These are phyloP conservation scores for Boletellus ananiceps DNA, from an alignment of 768 basidiomycete species.

Conservation along the genomic window DNA sequence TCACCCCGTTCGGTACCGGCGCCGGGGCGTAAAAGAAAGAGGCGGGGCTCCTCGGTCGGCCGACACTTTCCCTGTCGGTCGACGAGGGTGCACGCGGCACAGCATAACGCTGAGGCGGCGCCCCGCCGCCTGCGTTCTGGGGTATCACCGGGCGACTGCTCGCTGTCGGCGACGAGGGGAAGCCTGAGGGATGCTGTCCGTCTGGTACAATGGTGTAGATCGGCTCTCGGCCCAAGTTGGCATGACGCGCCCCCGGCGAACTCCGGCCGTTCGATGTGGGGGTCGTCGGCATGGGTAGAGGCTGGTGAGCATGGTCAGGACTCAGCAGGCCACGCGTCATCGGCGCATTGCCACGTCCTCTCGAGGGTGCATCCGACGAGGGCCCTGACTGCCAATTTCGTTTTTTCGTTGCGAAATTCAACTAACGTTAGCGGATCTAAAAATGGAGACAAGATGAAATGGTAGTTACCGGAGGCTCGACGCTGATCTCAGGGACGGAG, in stretches of 20 bases:
- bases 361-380: slow-evolving; percentile 31
- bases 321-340: slow-evolving; percentile 20
- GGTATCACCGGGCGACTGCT: slow-evolving; percentile 21
- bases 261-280: slow-evolving; percentile 7
- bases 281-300: slow-evolving; percentile 24
- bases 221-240: slow-evolving; percentile 9
- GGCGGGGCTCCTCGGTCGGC: slow-evolving; percentile 18
- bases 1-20: slow-evolving; percentile 22
- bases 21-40: slow-evolving; percentile 25
- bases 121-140: slow-evolving; percentile 6
- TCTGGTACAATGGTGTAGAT: slow-evolving; percentile 8
- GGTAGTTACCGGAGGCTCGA: slow-evolving; percentile 29
- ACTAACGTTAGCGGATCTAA: slow-evolving; percentile 13
- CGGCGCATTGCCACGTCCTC: slow-evolving; percentile 11
- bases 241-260: slow-evolving; percentile 6
- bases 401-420: background rate
- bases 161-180: slow-evolving; percentile 1
- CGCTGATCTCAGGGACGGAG: slow-evolving; percentile 31
- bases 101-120: slow-evolving; percentile 9
- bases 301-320: slow-evolving; percentile 29
- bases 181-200: slow-evolving; percentile 15
- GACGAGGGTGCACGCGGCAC: slow-evolving; percentile 8
- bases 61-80: slow-evolving; percentile 18
- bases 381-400: slow-evolving; percentile 25
- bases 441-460: slow-evolving; percentile 3